Evolutionary conservation across 1,139 yeast species (phyloP).

Genomic region (Yamadazyma taylorii): DNA sequence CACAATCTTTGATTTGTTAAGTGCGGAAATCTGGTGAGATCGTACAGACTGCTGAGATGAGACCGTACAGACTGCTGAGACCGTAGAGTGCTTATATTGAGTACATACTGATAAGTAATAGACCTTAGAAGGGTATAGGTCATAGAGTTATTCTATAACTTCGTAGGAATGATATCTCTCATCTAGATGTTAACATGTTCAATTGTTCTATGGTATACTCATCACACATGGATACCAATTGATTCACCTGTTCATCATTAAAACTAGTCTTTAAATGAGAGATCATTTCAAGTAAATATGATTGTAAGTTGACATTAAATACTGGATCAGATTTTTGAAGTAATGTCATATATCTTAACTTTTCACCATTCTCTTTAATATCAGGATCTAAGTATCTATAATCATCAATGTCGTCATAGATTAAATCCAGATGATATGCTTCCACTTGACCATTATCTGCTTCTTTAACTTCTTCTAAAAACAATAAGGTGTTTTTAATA

Average conservation of each 20-base stretch:
- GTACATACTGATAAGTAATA: no score
- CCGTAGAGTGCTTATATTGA: no score
- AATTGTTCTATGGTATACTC: conserved; percentile 36
- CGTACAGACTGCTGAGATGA: no score
- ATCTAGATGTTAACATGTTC: conserved; percentile 5
- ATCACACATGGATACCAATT: conserved; percentile 29
- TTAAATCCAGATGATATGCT: conserved; percentile 58
- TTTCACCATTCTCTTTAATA: conserved; percentile 58
- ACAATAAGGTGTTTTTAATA: conserved; percentile 54
- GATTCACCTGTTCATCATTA: conserved; percentile 25
- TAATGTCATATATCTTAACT: conserved; percentile 49
- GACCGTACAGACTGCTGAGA: no score
- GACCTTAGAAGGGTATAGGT: no score
- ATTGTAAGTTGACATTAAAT: conserved; percentile 47
- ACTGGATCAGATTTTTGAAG: conserved; percentile 56
- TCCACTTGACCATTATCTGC: conserved; percentile 57
- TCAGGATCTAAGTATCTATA: conserved; percentile 46
- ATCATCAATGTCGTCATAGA: conserved; percentile 54
- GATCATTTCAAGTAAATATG: conserved; percentile 24
- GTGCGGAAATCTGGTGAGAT: no score
- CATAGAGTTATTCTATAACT: no score
- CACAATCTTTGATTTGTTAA: no score
- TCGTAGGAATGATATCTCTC: no score
- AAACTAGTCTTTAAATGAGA: conserved; percentile 21
- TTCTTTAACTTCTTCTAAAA: conserved; percentile 77